A percentile compares a stretch with the other conserved stretches of the same genome.
phyloP scores from a whole-genome alignment of 352 stramenopile species.

The Phytophthora tentaculata region DNA sequence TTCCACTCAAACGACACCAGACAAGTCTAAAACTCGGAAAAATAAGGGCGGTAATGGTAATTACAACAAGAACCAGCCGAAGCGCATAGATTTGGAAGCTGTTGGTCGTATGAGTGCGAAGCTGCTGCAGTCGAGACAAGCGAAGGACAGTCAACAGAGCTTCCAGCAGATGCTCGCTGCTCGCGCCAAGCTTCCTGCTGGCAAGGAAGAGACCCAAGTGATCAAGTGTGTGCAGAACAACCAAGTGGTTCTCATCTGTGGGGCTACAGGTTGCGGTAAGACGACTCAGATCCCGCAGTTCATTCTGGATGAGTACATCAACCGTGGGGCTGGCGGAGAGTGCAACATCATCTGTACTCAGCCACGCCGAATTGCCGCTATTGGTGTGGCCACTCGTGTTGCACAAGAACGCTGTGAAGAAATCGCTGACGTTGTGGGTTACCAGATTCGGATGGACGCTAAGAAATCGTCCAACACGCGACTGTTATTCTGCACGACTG shows the following conservation, averaged over 20 bases:
- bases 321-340: constrained; percentile 80
- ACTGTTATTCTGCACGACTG: constrained; percentile 96
- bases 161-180: constrained; percentile 70
- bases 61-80: constrained; percentile 27
- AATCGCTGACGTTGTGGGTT: constrained; percentile 89
- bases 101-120: constrained; percentile 50
- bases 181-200: constrained; percentile 66
- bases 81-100: constrained; percentile 44
- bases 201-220: constrained; percentile 61
- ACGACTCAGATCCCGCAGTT: constrained; percentile 98
- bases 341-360: constrained; percentile 97
- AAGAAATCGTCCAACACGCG: constrained; percentile 90
- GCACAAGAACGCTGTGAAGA: constrained; percentile 93
- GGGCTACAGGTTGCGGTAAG: constrained; percentile 95
- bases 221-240: constrained; percentile 60
- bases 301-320: constrained; percentile 94
- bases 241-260: constrained; percentile 95
- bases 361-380: constrained; percentile 95
- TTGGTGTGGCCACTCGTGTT: constrained; percentile 95
- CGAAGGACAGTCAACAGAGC: constrained; percentile 45
- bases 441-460: constrained; percentile 96
- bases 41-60: constrained; percentile 29
- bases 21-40: constrained; percentile 21
- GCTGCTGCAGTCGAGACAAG: constrained; percentile 47
- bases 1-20: constrained; percentile 5